Evolutionary conservation across 169 alveolate genomes (phyloP).

Genomic region (Plasmodium blacklocki): DNA sequence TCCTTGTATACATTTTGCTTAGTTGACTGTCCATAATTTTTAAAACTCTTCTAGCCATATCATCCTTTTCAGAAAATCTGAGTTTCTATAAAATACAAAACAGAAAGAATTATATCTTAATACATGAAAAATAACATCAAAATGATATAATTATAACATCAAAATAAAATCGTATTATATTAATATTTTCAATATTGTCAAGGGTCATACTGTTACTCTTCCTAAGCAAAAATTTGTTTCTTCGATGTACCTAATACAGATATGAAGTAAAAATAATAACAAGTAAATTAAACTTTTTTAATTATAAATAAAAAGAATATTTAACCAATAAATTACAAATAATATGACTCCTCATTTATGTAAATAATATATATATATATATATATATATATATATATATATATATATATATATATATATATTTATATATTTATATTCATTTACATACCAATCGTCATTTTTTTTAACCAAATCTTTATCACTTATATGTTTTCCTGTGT

Average conservation of each 20-base stretch:
- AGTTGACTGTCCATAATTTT: conserved; percentile 93
- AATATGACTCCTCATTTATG: too few relatives aligned
- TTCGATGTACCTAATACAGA: conserved; percentile 83
- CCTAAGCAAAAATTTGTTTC: conserved; percentile 95
- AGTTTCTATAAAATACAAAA: conserved; percentile 75
- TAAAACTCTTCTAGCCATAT: conserved; percentile 91
- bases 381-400: neutral
- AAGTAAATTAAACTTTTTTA: too few relatives aligned
- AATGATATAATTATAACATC: neutral
- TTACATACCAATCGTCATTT: conserved; percentile 90
- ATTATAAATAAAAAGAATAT: too few relatives aligned
- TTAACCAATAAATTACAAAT: too few relatives aligned
- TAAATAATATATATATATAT: neutral
- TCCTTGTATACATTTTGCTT: conserved; percentile 92
- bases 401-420: neutral
- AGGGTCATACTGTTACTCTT: conserved; percentile 85
- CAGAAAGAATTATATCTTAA: neutral
- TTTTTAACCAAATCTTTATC: conserved; percentile 90
- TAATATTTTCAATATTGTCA: too few relatives aligned
- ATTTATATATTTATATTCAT: neutral
- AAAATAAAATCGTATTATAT: neutral
- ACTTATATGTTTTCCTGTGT: conserved; percentile 90
- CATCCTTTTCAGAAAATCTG: conserved; percentile 90
- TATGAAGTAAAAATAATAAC: neutral
- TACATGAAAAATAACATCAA: neutral